Evolutionary conservation across 78 protist genomes (phyloP).

Genomic region (Emiliania huxleyi): DNA sequence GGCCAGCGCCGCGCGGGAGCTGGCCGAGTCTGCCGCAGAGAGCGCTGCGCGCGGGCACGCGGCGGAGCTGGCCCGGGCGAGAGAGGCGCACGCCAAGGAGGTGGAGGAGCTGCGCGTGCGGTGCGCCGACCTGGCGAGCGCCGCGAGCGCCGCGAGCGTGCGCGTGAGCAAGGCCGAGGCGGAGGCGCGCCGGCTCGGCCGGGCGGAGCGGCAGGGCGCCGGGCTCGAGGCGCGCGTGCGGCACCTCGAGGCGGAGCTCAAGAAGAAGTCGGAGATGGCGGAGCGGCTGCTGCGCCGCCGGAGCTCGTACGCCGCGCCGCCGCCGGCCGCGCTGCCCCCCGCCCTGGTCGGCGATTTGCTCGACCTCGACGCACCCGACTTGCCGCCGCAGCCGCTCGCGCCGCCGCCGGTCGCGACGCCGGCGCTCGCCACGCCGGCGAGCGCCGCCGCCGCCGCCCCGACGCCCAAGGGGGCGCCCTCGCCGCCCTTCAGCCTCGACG

Average conservation of each 20-base stretch:
- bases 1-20: not conserved
- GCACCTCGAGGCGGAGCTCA: not conserved
- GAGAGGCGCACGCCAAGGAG: not conserved
- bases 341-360: too few relatives aligned
- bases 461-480: not conserved
- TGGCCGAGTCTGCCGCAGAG: not conserved
- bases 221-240: not conserved
- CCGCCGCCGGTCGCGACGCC: not conserved
- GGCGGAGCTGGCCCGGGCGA: not conserved
- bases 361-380: not conserved
- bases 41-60: not conserved
- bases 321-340: not conserved
- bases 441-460: too few relatives aligned
- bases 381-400: not conserved
- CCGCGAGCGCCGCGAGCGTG: not conserved
- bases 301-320: not conserved
- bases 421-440: not conserved
- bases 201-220: not conserved
- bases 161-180: not conserved
- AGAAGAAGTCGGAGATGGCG: not conserved
- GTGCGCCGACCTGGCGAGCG: not conserved
- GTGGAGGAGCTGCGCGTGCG: not conserved
- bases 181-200: not conserved
- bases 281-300: not conserved
- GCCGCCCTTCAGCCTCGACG: not conserved